Base-by-base conservation (phyloP, 495 filamentous ascomycete species). In the Emericellopsis terricola region DNA sequence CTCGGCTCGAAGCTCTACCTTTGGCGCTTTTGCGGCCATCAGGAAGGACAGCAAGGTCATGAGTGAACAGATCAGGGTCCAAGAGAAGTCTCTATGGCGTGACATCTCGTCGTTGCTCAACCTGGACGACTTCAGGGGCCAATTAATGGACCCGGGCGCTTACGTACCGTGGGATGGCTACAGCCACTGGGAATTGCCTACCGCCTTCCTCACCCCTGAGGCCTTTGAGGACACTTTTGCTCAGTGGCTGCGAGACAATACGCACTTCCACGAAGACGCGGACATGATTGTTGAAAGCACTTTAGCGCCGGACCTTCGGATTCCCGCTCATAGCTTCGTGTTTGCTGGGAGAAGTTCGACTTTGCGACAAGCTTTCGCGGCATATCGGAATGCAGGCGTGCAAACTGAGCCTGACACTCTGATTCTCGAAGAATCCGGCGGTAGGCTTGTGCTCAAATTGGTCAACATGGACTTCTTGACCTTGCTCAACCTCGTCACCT, bases 251-350 rank as follows among this genome's bases (percentile, higher is more conserved):
- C 32, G 34, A 7, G 41, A 44, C 18, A 55, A 53, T 55, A 30
- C 39, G 11, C 52, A 44, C 28, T 24, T 40, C 13, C 38, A 61
- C 23, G 49, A 56, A 6, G 40, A 51, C 8, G 54, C 66, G 28
- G 64, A 68, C 33, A 46, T 57, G 15, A 44, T 49, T 8, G 34
- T 78, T 14, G 54, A 56, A 30, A 76, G 68, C 1, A 75, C 69
- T 17, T 61, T 66, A 0, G 47, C 59, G 14, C 80, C 78, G 8
- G 68, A 78, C 8, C 48, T 81, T 19, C 49, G 52, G 26, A 73
- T 97, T 20, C 85, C 89, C 13, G 62, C 80, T n/a, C 87, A 94
- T 49, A 69, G 73, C 31, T 89, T 83, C 50, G 59, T 94, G 28
- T 48, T 94, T 6, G 59, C 69, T 11, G 78, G 71, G 1, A 67